Base-by-base conservation (phyloP, 306 rosid genomes). In the Arachis hypogaea region DNA sequence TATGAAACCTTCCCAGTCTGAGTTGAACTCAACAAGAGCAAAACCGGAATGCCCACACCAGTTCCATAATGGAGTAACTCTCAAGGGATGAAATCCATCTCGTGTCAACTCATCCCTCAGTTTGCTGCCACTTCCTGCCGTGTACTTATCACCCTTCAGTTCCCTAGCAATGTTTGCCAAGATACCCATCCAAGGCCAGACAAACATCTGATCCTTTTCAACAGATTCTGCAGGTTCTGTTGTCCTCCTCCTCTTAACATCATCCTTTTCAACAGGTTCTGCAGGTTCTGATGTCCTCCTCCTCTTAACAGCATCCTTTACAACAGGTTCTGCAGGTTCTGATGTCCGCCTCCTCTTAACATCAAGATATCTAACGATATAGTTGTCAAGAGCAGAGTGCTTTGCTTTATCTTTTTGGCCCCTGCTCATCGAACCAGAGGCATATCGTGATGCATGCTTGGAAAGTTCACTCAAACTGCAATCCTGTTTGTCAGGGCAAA, bases 101-200 rank as follows among this genome's bases (percentile, higher is more conserved):
- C 12, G 16, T 1, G 58, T 45, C 46, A 93, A 80, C 18, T 88
- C 92, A 1, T 83, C 89, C 83, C 73, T 84, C 7, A 91, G 68
- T 61, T 85, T 89, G n/a, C 82, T 41, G 11, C 97, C 92, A 78
- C 93, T 84, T 46, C 84, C 92, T 2, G 85, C 98, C 59, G 88
- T 86, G 56, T 7, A 81, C 68, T 33, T 80, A 18, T 96, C 91
- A 5, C 72, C 66, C 36, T 84, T 82, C 5, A 79, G 22, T 62
- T 78, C 82, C 0, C 94, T 89, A 16, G 62, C 11, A 63, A 87
- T 74, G 69, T 91, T 93, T 9, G 92, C 97, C 75, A 93, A 55
- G 76, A 91, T 59, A 2, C 90, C 96, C 88, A 75, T 74, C 86
- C 89, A 85, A 54, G 92, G 92, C 79, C 89, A 89, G 58, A 89